These are phyloP conservation scores for Agaricus sinodeliciosus DNA, from an alignment of 768 basidiomycete species.

Conservation along the genomic window DNA sequence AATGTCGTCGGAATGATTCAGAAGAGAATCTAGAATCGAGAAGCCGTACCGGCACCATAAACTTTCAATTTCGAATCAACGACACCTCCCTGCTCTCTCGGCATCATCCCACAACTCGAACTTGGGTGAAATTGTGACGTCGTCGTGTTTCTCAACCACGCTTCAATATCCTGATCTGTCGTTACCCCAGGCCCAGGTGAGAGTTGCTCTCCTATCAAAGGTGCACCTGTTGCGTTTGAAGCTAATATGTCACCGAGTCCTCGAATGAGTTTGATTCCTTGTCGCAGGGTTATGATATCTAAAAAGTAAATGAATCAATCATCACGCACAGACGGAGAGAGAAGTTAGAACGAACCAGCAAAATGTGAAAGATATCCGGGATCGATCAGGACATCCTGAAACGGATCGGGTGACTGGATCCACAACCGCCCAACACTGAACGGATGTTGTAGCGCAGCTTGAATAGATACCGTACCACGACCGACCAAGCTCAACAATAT, in stretches of 20 bases:
- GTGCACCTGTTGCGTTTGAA: slow-evolving; percentile 24
- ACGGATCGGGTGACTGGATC: slow-evolving; percentile 56
- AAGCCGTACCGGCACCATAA: slow-evolving; percentile 21
- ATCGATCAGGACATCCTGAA: slow-evolving; percentile 56
- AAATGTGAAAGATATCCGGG: slow-evolving; percentile 58
- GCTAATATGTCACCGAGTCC: slow-evolving; percentile 30
- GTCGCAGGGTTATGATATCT: slow-evolving; percentile 44
- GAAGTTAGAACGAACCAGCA: slow-evolving; percentile 27
- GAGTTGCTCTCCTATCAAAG: slow-evolving; percentile 26
- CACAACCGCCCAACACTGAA: slow-evolving; percentile 57
- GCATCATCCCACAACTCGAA: slow-evolving; percentile 26
- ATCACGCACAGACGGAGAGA: background rate
- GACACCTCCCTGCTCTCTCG: slow-evolving; percentile 22
- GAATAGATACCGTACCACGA: slow-evolving; percentile 37
- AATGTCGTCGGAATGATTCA: background rate
- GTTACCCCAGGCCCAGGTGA: slow-evolving; percentile 23
- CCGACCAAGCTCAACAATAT: slow-evolving; percentile 36
- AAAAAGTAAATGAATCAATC: background rate
- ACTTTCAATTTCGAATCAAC: slow-evolving; percentile 23
- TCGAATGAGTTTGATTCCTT: slow-evolving; percentile 56
- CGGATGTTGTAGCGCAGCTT: slow-evolving; percentile 61
- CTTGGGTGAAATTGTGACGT: slow-evolving; percentile 55
- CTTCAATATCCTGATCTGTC: slow-evolving; percentile 50
- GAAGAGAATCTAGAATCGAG: background rate
- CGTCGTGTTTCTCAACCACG: slow-evolving; percentile 36